Conservation (phyloP, 1,284 basidiomycete genomes). For the Trametes pubescens region DNA sequence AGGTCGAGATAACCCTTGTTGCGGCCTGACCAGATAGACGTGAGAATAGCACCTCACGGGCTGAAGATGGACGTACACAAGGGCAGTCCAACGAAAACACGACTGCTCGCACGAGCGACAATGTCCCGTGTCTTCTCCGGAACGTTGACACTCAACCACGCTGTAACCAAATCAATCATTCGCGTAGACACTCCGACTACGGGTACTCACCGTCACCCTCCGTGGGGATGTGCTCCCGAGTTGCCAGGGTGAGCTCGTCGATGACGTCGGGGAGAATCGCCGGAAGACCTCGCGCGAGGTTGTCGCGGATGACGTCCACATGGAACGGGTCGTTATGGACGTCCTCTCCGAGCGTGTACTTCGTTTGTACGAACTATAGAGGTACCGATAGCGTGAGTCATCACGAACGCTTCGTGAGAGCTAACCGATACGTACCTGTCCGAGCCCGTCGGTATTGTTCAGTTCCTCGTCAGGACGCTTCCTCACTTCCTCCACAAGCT, state of each 20-base stretch:
- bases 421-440: no score
- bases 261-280: constrained; percentile 38
- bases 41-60: background rate
- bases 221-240: constrained; percentile 39
- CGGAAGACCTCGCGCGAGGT: constrained; percentile 44
- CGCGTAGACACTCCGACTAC: background rate
- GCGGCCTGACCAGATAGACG: constrained; percentile 36
- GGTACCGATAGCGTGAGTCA: background rate
- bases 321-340: constrained; percentile 42
- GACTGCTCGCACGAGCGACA: constrained; percentile 36
- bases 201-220: constrained; percentile 21
- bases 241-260: constrained; percentile 44
- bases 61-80: constrained; percentile 30
- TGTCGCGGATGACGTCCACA: constrained; percentile 31
- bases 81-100: constrained; percentile 41
- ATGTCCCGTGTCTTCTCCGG: constrained; percentile 31
- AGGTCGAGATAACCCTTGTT: constrained; percentile 48
- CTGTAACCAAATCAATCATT: constrained; percentile 13
- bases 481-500: constrained; percentile 39
- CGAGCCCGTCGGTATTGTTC: constrained; percentile 35
- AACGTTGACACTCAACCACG: constrained; percentile 32
- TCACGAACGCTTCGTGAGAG: no score
- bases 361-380: constrained; percentile 33
- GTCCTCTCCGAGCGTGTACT: constrained; percentile 41
- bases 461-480: constrained; percentile 42